Base-by-base conservation (phyloP, 495 filamentous ascomycete species). In the Jackrogersella multiformis region DNA sequence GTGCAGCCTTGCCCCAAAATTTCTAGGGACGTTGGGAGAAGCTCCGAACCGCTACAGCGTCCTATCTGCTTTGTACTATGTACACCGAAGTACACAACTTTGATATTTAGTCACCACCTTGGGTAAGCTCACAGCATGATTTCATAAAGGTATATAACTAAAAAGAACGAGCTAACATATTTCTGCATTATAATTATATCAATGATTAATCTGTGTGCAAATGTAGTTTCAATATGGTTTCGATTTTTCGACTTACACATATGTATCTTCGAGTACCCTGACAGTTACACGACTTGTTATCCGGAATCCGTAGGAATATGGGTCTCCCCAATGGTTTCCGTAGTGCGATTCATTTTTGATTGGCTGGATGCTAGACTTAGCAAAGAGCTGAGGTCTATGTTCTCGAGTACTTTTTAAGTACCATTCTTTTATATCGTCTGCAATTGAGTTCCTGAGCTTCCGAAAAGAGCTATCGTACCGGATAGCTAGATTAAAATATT, bases 301-400 rank as follows among this genome's bases (percentile, higher is more conserved):
- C n/a, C 61, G 61, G 66, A 65, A 65, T 69, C 61, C 48, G 66
- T 61, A 70, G 68, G 67, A 68, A 59, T 52, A 71, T 74, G 72
- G 69, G 65, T 66, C 59, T 72, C 69, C 72, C 71, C 72, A 74
- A 74, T 69, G 64, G 42, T 57, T 62, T 70, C 70, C 64, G 70
- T 57, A 58, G 62, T 69, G 72, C 72, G 73, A 65, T 74, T 57
- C 16, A n/a, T 39, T 16, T 57, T 24, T 74, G 61, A 74, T 74
- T 74, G 72, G 72, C 24, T 57, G 35, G 26, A 54, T 56, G 7
- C 32, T 28, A 13, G 8, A 12, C 39, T 26, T 39, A 32, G 36
- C 52, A 34, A 49, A 5, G 1, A 54, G 42, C 42, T 46, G 30
- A 66, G 38, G n/a, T n/a, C 46, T 54, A 28, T 35, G 23, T 16